Percentiles rank a stretch among this genome's conserved stretches.
Conservation (phyloP, 176 grass and related monocot genomes). For the Panicum miliaceum region DNA sequence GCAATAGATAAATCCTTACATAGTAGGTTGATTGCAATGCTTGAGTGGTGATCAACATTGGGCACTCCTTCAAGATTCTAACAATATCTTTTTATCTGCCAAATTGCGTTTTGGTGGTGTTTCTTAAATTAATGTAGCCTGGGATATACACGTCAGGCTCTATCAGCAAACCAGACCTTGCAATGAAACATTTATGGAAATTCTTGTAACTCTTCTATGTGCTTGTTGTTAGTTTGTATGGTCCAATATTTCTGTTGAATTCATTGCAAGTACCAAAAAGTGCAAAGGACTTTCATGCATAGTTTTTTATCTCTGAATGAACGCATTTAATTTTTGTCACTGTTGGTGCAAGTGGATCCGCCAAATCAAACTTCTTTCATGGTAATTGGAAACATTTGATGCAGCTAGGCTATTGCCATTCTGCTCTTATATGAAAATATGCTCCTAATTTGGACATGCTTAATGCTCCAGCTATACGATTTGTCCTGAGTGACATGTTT, state of each 20-base stretch:
- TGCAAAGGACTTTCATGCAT: not conserved
- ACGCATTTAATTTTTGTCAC: conserved; percentile 43
- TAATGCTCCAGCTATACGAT: conserved; percentile 80
- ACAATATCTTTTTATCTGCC: not conserved
- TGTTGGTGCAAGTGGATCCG: conserved; percentile 96
- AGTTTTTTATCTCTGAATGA: not conserved
- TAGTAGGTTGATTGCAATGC: not conserved
- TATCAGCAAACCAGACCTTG: not conserved
- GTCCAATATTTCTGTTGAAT: not conserved
- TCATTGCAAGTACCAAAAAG: not conserved
- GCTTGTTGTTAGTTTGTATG: not conserved
- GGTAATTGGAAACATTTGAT: conserved; percentile 48
- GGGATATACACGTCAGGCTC: not conserved
- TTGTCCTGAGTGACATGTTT: conserved; percentile 93
- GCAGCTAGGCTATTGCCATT: conserved; percentile 13
- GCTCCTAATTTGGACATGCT: conserved; percentile 18
- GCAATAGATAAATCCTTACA: conserved; percentile 4
- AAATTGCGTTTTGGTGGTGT: not conserved
- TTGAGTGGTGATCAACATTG: not conserved
- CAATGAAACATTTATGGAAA: not conserved
- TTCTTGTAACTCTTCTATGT: not conserved
- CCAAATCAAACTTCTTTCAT: conserved; percentile 96
- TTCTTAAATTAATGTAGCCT: not conserved
- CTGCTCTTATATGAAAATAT: not conserved
- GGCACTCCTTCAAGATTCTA: not conserved